Evolutionary conservation across 495 filamentous ascomycete species (phyloP), one percentile per base, ranked within the genome.

Genomic region (Cairneyella variabilis): DNA sequence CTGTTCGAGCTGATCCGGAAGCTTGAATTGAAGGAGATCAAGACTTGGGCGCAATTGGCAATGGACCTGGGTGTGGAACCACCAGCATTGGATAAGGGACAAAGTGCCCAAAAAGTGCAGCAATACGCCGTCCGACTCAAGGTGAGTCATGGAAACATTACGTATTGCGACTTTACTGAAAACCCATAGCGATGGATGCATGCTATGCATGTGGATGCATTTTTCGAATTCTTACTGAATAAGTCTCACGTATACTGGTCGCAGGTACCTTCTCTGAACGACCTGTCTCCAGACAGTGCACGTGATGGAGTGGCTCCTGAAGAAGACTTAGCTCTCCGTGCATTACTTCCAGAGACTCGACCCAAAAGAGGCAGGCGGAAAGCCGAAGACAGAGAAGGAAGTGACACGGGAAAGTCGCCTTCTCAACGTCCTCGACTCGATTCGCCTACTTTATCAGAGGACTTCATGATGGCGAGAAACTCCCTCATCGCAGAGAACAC

Each of bases 151-250:
- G 8, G 40, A 43, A 11, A 18, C 3, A 43, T 3, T 21, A 20
- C 21, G 40, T 21, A 16, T 23, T 20, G 20, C 23, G 9, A 27
- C 7, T 53, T 16, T 1, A 18, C 56, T 51, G 50, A 48, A 55
- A 36, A 49, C 54, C 65, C 21, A 55, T 54, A 96, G 88, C 82
- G 93, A 53, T 98, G 93, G 93, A 93, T 98, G 89, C 90, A 89
- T 63, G 92, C 93, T 0, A 95, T 96, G 89, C 93, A 97, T 64
- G 81, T 98, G 18, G 91, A 97, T 75, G 88, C 91, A 16, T 98
- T 97, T 65, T 97, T 97, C 66, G 90, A 96, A 62, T 97, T 89
- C 64, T 80, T 93, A 10, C 76, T 91, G 28, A 82, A 83, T 28
- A 90, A 92, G 48, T 76, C 78, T 14, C 90, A 95, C 67, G 58